phyloP scores from a whole-genome alignment of 345 rosid genomes.

The Bruguiera parviflora region DNA sequence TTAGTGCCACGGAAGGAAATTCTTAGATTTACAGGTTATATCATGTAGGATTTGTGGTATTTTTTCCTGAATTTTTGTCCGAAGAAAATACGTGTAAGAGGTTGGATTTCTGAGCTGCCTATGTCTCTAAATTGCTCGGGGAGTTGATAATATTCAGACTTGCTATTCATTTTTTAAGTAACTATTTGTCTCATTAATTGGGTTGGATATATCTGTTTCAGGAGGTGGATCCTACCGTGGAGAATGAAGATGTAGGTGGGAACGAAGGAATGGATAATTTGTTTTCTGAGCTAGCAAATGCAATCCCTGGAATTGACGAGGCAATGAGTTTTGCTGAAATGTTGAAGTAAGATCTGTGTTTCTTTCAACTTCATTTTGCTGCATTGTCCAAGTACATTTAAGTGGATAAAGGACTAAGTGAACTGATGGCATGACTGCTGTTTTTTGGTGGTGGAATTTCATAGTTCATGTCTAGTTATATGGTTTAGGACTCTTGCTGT shows the following conservation, averaged over 20 bases:
- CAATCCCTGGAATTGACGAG: conserved; percentile 98
- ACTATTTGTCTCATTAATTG: not conserved
- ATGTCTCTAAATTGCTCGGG: not conserved
- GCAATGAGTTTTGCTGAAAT: conserved; percentile 99
- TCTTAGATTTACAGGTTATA: not conserved
- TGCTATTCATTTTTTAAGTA: not conserved
- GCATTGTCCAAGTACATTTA: not conserved
- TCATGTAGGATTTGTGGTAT: not conserved
- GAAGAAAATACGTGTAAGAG: too few relatives aligned
- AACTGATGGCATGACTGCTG: not conserved
- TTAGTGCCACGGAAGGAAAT: not conserved
- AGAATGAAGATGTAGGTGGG: conserved; percentile 65
- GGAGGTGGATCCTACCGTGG: conserved; percentile 99
- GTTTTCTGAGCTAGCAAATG: conserved; percentile 88
- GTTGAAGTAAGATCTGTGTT: conserved; percentile 60
- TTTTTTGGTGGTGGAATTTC: not conserved
- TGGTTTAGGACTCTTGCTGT: too few relatives aligned
- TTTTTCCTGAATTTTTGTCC: too few relatives aligned
- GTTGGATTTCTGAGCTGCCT: not conserved
- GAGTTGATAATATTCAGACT: not conserved
- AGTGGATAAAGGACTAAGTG: too few relatives aligned
- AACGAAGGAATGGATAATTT: conserved; percentile 84
- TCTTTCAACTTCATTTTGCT: conserved; percentile 1
- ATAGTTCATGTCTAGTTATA: not conserved
- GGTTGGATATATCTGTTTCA: conserved; percentile 23